Base-by-base conservation (phyloP, 495 filamentous ascomycete genomes). In the Geoglossum glabrum region DNA sequence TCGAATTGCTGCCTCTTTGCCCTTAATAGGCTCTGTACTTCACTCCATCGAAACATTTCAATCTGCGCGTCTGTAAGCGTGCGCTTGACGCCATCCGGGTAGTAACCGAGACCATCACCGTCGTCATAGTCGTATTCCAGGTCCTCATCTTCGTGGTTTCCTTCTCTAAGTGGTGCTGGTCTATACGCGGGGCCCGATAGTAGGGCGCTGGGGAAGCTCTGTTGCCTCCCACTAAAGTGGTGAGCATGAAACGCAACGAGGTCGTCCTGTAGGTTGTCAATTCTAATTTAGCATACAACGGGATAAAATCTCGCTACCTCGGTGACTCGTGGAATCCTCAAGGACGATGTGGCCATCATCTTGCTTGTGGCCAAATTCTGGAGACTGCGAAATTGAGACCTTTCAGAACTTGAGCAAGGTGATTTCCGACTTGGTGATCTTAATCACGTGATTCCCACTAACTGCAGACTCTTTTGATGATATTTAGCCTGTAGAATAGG, bases 41-140 rank as follows among this genome's bases (percentile, higher is more conserved):
- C 92, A 15, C 83, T 92, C 66, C 92, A 85, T 59, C 92, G 74
- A 65, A 97, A 95, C 40, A 95, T 92, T 19, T 75, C 80, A 47
- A 96, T 86, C 69, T 98, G 85, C 57, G 86, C 85, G 67, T 95
- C 86, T 1, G 93, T 97, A 54, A 98, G 72, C 7, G 89, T 95
- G 6, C 93, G 82, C 67, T 94, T 94, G 56, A 81, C 79, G 15
- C 93, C 90, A 62, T 97, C 90, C 6, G 77, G 72, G 65, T 96
- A 98, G 68, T 88, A 92, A 25, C 90, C 93, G 13, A 95, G 76
- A 8, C 73, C 83, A 62, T 92, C 84, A 17, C 86, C 81, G 21
- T 83, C 76, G 4, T 76, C 73, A 11, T 75, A 66, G 7, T 69
- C 61, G 8, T 68, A 58, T 19, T 73, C 62, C 15, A 63, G 55